These are phyloP conservation scores for Discostella pseudostelligera DNA, from an alignment of 108 stramenopile species.

Conservation along the genomic window DNA sequence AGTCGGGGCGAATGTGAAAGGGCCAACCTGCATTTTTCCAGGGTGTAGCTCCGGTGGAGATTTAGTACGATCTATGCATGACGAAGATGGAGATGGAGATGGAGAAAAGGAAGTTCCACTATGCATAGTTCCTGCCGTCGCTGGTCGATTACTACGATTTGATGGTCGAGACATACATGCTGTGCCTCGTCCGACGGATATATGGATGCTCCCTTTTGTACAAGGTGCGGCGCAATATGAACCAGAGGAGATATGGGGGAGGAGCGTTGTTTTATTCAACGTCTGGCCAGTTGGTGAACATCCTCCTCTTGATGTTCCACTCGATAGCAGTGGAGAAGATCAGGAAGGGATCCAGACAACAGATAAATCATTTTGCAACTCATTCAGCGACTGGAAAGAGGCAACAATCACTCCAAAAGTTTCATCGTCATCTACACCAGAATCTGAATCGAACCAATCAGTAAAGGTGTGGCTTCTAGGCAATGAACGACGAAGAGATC, in stretches of 20 bases:
- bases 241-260: slow-evolving; percentile 58
- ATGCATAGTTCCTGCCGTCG: slow-evolving; percentile 60
- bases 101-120: slow-evolving; percentile 35
- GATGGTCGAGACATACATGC: slow-evolving; percentile 69
- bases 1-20: slow-evolving; percentile 59
- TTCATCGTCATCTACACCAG: slow-evolving; percentile 3
- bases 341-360: neutral
- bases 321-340: slow-evolving; percentile 27
- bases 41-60: slow-evolving; percentile 58
- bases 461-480: slow-evolving; percentile 79
- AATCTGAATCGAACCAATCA: slow-evolving; percentile 21
- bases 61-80: slow-evolving; percentile 22
- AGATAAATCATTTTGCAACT: slow-evolving; percentile 23
- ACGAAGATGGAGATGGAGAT: neutral
- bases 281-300: slow-evolving; percentile 57
- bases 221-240: slow-evolving; percentile 47
- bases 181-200: slow-evolving; percentile 69
- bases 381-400: slow-evolving; percentile 27
- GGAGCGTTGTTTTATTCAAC: slow-evolving; percentile 81
- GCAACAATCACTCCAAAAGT: neutral
- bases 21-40: slow-evolving; percentile 72
- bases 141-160: slow-evolving; percentile 71
- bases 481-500: slow-evolving; percentile 54
- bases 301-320: slow-evolving; percentile 59
- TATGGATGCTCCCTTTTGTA: slow-evolving; percentile 70